These are phyloP conservation scores for Mitragyna speciosa DNA, from an alignment of 257 asterid genomes.

Conservation along the genomic window DNA sequence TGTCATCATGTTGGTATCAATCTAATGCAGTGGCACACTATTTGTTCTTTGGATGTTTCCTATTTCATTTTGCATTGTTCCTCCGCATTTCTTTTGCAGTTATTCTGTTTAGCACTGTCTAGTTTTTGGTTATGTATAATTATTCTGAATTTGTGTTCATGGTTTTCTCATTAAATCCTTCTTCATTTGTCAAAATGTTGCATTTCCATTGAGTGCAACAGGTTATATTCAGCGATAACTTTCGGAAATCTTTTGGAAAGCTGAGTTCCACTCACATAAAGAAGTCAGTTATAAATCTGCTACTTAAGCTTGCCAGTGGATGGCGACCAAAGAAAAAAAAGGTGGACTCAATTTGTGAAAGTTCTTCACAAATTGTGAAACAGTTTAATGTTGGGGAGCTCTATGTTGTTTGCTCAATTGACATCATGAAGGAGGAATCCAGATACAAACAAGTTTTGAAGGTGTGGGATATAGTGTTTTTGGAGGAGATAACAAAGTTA, in stretches of 20 bases:
- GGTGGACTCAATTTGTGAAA: constrained; percentile 44
- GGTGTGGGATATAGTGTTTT: constrained; percentile 62
- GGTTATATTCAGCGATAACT: constrained; percentile 60
- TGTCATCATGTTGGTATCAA: too few species aligned
- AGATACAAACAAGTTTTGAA: constrained; percentile 48
- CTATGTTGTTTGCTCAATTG: constrained; percentile 52
- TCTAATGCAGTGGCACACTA: too few species aligned
- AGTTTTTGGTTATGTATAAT: background rate
- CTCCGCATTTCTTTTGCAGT: too few species aligned
- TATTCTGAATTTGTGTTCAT: background rate
- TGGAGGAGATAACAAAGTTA: constrained; percentile 44
- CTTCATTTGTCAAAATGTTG: background rate
- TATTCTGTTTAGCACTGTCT: too few species aligned
- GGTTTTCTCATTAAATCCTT: too few species aligned
- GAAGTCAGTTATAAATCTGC: constrained; percentile 36
- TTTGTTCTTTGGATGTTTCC: background rate
- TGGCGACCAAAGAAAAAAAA: constrained; percentile 64
- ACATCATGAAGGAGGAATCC: constrained; percentile 44
- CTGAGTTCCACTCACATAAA: constrained; percentile 32
- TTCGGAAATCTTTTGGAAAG: constrained; percentile 49
- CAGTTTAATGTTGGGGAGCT: constrained; percentile 48
- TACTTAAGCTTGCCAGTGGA: constrained; percentile 62
- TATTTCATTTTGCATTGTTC: background rate
- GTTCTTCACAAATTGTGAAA: constrained; percentile 45
- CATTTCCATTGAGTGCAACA: constrained; percentile 14